A percentile compares a stretch with the other conserved stretches of the same genome.
These are phyloP conservation scores for Coemansia sp. DNA, from an alignment of 192 early-diverging fungal genomes.

Conservation along the genomic window DNA sequence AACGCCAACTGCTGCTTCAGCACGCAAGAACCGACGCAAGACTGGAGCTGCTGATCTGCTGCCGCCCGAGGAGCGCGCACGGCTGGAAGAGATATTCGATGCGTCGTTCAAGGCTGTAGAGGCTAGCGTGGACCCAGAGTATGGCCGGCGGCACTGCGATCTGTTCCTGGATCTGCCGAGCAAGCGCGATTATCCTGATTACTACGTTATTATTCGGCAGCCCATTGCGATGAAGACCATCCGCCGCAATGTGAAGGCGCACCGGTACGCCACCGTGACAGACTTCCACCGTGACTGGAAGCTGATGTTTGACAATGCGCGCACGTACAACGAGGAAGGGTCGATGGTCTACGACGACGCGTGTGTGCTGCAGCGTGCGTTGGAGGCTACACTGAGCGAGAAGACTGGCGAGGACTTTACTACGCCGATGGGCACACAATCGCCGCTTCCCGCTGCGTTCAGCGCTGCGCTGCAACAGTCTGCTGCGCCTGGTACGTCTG, in stretches of 20 bases:
- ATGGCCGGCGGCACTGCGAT: conserved; percentile 61
- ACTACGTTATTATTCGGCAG: conserved; percentile 84
- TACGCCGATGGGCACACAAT: conserved; percentile 23
- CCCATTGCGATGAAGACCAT: conserved; percentile 92
- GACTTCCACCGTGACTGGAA: conserved; percentile 80
- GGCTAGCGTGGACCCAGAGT: conserved; percentile 35
- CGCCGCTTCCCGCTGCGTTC: conserved; percentile 18
- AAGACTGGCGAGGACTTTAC: conserved; percentile 27
- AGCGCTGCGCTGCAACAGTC: conserved; percentile 15
- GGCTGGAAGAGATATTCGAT: conserved; percentile 30
- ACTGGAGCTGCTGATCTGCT: conserved; percentile 36
- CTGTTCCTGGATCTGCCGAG: conserved; percentile 77
- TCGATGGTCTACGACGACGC: conserved; percentile 93
- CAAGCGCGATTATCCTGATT: conserved; percentile 77
- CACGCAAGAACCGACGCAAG: conserved; percentile 40
- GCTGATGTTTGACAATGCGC: conserved; percentile 90
- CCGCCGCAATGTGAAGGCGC: conserved; percentile 66
- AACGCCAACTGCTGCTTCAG: conserved; percentile 12
- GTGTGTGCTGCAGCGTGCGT: conserved; percentile 24
- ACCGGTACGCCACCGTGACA: conserved; percentile 62
- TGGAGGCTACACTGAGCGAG: conserved; percentile 16
- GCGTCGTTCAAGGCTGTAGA: conserved; percentile 37
- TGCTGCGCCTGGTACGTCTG: neutral
- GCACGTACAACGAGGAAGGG: conserved; percentile 86
- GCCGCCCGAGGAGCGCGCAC: conserved; percentile 35